phyloP scores from a whole-genome alignment of 2,329 filamentous ascomycete genomes.

The Piedraia hortae region DNA sequence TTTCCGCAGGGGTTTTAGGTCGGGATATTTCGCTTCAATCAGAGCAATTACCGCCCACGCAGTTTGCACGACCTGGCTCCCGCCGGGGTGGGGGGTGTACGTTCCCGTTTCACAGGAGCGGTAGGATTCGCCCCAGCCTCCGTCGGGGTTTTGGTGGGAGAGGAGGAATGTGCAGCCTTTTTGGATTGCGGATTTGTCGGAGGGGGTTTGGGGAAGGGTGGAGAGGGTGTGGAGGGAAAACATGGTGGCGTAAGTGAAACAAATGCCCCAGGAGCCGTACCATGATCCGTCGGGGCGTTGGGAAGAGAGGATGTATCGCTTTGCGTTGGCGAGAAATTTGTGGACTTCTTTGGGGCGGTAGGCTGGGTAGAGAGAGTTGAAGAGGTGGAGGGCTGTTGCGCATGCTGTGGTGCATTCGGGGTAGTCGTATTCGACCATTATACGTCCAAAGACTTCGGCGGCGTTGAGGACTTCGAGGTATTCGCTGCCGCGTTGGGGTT shows the following conservation, averaged over 20 bases:
- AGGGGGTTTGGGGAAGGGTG: slow-evolving; percentile 56
- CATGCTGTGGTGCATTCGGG: slow-evolving; percentile 92
- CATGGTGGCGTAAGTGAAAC: slow-evolving; percentile 92
- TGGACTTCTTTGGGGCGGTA: slow-evolving; percentile 56
- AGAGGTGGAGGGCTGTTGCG: slow-evolving; percentile 62
- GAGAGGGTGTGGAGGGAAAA: slow-evolving; percentile 75
- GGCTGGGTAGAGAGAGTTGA: slow-evolving; percentile 52
- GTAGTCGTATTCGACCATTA: slow-evolving; percentile 98
- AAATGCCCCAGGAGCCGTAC: slow-evolving; percentile 96
- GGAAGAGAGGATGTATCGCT: slow-evolving; percentile 54
- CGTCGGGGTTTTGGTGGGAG: slow-evolving; percentile 60
- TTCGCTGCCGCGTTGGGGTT: slow-evolving; percentile 50
- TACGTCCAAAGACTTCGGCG: slow-evolving; percentile 82
- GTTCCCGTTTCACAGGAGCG: slow-evolving; percentile 49
- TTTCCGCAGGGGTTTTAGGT: slow-evolving; percentile 41
- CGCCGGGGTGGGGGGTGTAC: slow-evolving; percentile 44
- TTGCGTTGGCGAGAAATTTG: slow-evolving; percentile 40
- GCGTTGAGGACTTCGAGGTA: slow-evolving; percentile 71
- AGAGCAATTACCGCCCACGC: slow-evolving; percentile 61
- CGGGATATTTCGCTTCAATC: slow-evolving; percentile 56
- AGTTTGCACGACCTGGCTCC: slow-evolving; percentile 80
- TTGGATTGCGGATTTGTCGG: slow-evolving; percentile 39
- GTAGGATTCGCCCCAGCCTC: slow-evolving; percentile 94
- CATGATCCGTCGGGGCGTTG: slow-evolving; percentile 70
- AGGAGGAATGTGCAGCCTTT: slow-evolving; percentile 67